phyloP scores from a whole-genome alignment of 257 asterid genomes.

The Solanum acaule region DNA sequence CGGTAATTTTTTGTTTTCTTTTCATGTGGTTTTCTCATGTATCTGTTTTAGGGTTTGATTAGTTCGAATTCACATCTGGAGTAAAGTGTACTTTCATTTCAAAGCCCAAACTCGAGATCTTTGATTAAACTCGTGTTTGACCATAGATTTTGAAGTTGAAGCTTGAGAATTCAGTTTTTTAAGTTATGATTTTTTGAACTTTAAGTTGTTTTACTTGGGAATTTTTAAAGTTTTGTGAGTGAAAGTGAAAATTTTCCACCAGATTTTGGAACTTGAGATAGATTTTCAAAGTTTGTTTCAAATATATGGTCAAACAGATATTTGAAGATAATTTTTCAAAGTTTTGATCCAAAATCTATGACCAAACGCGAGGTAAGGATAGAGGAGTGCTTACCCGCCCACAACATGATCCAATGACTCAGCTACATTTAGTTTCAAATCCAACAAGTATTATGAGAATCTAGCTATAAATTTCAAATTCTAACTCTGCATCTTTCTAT shows the following conservation, averaged over 20 bases:
- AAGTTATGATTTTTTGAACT: background rate
- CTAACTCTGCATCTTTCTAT: background rate
- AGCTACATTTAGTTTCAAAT: background rate
- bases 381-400: too few relatives aligned
- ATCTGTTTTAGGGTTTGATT: background rate
- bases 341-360: background rate
- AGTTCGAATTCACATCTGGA: background rate
- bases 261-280: background rate
- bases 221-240: background rate
- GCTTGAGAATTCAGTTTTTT: background rate
- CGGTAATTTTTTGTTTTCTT: constrained; percentile 4
- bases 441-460: background rate
- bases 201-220: background rate
- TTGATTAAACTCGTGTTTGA: background rate
- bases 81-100: background rate
- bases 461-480: background rate
- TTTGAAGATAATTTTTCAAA: background rate
- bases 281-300: background rate
- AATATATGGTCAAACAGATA: background rate
- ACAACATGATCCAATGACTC: too few relatives aligned
- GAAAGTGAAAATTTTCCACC: background rate
- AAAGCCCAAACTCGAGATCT: background rate
- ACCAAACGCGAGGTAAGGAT: too few relatives aligned
- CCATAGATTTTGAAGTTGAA: background rate
- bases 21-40: background rate